Evolutionary conservation across 495 filamentous ascomycete species (phyloP).

Genomic region (Neurospora sublineolata): DNA sequence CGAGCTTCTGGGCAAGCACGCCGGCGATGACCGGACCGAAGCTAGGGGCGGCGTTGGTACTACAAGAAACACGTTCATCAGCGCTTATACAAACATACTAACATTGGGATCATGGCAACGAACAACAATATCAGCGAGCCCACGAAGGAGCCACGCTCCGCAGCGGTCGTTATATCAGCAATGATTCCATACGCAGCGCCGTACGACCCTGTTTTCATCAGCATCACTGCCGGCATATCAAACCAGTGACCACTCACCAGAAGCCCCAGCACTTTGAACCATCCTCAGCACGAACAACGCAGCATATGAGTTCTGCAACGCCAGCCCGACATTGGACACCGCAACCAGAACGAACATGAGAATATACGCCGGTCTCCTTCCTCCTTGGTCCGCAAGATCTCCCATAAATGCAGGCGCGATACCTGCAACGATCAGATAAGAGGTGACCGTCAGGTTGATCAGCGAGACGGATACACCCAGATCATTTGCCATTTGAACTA

Average conservation of each 20-base stretch:
- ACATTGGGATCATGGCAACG: not conserved
- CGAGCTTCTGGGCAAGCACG: slow-evolving; percentile 36
- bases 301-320: slow-evolving; percentile 35
- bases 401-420: slow-evolving; percentile 40
- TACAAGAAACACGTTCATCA: slow-evolving; percentile 1
- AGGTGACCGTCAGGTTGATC: slow-evolving; percentile 44
- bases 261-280: slow-evolving; percentile 39
- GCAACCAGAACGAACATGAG: slow-evolving; percentile 35
- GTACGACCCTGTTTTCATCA: not conserved
- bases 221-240: not conserved
- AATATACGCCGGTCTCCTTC: slow-evolving; percentile 40
- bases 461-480: slow-evolving; percentile 32
- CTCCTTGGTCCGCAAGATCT: slow-evolving; percentile 34
- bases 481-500: slow-evolving; percentile 33
- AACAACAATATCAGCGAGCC: slow-evolving; percentile 13
- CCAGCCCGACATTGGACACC: slow-evolving; percentile 40
- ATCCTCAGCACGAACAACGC: slow-evolving; percentile 38
- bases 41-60: slow-evolving; percentile 21
- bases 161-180: slow-evolving; percentile 34
- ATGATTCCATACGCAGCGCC: slow-evolving; percentile 31
- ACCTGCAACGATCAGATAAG: slow-evolving; percentile 37
- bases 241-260: slow-evolving; percentile 10
- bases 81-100: not conserved
- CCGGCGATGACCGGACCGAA: slow-evolving; percentile 43
- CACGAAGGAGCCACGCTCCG: slow-evolving; percentile 39